Percentiles rank a stretch among this genome's conserved stretches.
phyloP scores from a whole-genome alignment of 306 rosid species.

The Cucurbita pepo region DNA sequence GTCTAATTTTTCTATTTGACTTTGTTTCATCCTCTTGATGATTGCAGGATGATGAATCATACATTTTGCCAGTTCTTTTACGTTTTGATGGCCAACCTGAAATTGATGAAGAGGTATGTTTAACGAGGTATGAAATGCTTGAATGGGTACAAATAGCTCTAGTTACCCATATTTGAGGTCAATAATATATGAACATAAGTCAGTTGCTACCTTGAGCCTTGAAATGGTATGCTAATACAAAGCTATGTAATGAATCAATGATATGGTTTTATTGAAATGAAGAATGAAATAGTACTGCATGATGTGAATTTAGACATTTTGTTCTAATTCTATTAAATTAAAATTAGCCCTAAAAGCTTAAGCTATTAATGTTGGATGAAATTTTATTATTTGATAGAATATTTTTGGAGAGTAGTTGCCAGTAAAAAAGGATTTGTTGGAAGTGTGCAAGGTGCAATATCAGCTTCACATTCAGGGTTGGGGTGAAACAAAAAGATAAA shows the following conservation, averaged over 20 bases:
- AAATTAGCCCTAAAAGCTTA: not conserved
- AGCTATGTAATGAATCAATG: not conserved
- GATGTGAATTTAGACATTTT: not conserved
- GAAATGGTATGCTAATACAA: not conserved
- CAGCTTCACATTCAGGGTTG: not conserved
- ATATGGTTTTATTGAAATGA: not conserved
- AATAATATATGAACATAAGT: not conserved
- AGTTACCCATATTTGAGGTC: not conserved
- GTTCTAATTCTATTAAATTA: not conserved
- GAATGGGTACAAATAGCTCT: not conserved
- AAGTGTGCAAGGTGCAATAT: not conserved
- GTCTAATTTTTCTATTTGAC: conserved; percentile 8
- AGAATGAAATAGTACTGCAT: not conserved
- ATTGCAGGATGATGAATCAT: conserved; percentile 84
- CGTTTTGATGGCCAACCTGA: conserved; percentile 89
- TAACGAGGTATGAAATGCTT: conserved; percentile 8
- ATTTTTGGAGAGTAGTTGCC: not conserved
- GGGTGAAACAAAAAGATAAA: not conserved
- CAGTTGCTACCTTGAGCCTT: conserved; percentile 3
- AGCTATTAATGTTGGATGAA: not conserved
- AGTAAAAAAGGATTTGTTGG: not conserved
- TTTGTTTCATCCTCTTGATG: conserved; percentile 15
- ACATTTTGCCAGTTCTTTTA: conserved; percentile 82
- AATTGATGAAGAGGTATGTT: conserved; percentile 86
- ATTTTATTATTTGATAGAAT: not conserved